A percentile compares a stretch with the other conserved stretches of the same genome.
These are phyloP conservation scores for Samsoniella hepiali DNA, from an alignment of 2,329 filamentous ascomycete species.

Conservation along the genomic window DNA sequence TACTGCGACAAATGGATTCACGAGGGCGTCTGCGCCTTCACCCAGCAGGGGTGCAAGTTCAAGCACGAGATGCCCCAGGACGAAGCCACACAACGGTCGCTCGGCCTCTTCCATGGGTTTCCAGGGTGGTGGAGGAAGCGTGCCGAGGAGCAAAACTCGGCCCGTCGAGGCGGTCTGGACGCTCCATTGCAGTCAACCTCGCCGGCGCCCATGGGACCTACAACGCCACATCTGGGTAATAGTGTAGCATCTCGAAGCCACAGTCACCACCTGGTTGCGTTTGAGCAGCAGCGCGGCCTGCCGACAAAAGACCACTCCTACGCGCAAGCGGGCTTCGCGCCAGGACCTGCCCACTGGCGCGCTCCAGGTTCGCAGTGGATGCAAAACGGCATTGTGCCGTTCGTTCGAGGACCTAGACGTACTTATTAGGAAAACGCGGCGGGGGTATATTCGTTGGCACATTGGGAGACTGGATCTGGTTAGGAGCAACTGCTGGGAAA, in stretches of 20 bases:
- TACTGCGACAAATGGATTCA: conserved; percentile 92
- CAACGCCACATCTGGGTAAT: not conserved
- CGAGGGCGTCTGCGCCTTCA: conserved; percentile 79
- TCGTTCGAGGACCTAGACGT: conserved; percentile 11
- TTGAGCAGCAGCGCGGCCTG: conserved; percentile 2
- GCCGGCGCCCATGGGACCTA: not conserved
- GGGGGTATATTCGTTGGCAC: not conserved
- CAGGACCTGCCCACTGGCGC: not conserved
- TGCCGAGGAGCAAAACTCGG: conserved; percentile 38
- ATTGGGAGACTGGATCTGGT: not conserved
- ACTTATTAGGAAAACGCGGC: not conserved
- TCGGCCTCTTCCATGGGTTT: conserved; percentile 69
- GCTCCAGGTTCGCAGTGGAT: conserved; percentile 18
- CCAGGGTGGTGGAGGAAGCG: conserved; percentile 59
- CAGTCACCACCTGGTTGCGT: not conserved
- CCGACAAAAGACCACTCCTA: not conserved
- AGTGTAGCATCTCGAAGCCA: not conserved
- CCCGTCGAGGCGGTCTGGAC: not conserved
- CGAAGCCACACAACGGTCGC: conserved; percentile 57
- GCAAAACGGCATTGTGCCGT: conserved; percentile 20
- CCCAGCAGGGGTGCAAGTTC: conserved; percentile 81
- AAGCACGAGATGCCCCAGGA: conserved; percentile 87
- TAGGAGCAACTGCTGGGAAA: not conserved
- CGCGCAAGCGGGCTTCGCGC: not conserved
- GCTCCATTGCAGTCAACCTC: not conserved